A percentile compares a stretch with the other conserved stretches of the same genome.
Conservation (phyloP, 208 protist genomes). For the Herpetomonas samuelpessoai region DNA sequence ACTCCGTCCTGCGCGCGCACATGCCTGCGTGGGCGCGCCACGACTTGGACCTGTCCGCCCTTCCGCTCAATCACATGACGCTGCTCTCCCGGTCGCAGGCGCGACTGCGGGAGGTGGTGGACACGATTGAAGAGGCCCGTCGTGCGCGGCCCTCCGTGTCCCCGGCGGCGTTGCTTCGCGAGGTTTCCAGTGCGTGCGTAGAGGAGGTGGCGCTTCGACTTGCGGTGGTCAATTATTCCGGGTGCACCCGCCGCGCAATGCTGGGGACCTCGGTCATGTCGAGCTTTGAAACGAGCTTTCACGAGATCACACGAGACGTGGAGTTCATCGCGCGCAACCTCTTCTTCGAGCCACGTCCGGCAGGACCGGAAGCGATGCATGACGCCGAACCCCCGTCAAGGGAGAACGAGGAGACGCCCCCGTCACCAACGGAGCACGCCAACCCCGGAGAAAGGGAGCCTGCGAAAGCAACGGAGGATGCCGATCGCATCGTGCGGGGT, state of each 20-base stretch:
- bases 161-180: too few species aligned
- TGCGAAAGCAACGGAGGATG: conserved; percentile 3
- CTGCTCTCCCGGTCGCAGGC: neutral
- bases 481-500: conserved; percentile 14
- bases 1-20: neutral
- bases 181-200: neutral
- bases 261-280: neutral
- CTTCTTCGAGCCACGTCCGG: neutral
- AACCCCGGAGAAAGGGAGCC: neutral
- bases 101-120: neutral
- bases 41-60: neutral
- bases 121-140: neutral
- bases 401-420: too few species aligned
- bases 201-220: conserved; percentile 6
- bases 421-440: too few species aligned
- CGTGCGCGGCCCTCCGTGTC: neutral
- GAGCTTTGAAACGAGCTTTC: neutral
- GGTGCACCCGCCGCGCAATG: neutral
- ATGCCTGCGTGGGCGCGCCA: neutral
- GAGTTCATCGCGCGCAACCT: conserved; percentile 6
- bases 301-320: neutral
- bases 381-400: neutral
- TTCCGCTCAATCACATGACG: neutral
- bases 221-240: conserved; percentile 1
- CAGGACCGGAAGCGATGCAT: neutral